phyloP scores from a whole-genome alignment of 192 early-diverging fungal species.

The Phlyctochytrium arcticum region DNA sequence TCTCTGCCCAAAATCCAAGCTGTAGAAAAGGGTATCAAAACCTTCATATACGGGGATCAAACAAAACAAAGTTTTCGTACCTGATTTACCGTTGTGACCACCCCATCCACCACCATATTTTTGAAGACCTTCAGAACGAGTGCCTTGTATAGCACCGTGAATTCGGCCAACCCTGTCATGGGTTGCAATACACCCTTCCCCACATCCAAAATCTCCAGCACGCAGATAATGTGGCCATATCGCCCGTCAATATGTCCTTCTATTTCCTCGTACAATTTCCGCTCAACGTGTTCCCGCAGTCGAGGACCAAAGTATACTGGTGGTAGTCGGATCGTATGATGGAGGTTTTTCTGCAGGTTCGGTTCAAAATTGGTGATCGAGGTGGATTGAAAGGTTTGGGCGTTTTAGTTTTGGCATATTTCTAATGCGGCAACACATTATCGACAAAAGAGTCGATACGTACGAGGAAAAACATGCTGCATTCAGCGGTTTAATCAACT shows the following conservation, averaged over 20 bases:
- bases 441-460: no score
- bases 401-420: no score
- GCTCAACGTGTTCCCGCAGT: slow-evolving; percentile 68
- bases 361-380: no score
- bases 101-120: slow-evolving; percentile 91
- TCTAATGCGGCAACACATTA: no score
- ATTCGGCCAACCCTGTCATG: slow-evolving; percentile 86
- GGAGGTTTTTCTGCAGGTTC: slow-evolving; percentile 64
- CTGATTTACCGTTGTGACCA: slow-evolving; percentile 81
- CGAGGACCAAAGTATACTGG: slow-evolving; percentile 80
- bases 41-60: background rate
- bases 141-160: slow-evolving; percentile 83
- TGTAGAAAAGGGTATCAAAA: slow-evolving; percentile 21
- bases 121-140: slow-evolving; percentile 98
- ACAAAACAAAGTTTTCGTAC: slow-evolving; percentile 31
- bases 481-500: background rate
- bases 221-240: slow-evolving; percentile 86
- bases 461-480: background rate
- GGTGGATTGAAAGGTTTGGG: no score
- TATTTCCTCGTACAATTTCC: slow-evolving; percentile 88
- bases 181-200: slow-evolving; percentile 73
- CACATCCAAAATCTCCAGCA: slow-evolving; percentile 74
- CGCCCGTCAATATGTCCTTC: slow-evolving; percentile 92
- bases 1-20: slow-evolving; percentile 94
- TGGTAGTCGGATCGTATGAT: slow-evolving; percentile 90